Base-by-base conservation (phyloP, 345 rosid genomes). In the Triadica sebifera region DNA sequence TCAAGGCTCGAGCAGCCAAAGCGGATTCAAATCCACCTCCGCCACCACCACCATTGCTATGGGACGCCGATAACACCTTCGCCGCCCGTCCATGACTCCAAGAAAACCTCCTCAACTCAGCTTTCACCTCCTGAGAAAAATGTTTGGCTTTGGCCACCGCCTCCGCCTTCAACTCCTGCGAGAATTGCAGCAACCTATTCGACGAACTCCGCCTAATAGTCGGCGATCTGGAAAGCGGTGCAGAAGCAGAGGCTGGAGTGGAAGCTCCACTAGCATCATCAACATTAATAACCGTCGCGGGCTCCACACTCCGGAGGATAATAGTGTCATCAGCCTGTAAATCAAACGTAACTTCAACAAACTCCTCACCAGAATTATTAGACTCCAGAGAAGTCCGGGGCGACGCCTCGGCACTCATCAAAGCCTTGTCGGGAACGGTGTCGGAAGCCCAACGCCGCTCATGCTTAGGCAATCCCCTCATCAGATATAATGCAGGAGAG, bases 381-480 rank as follows among this genome's bases (percentile, higher is more conserved):
- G 3, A 83, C 89, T 16, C 15, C n/a, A 12, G 20, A 6, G 47
- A n/a, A 1, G 85, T 84, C 12, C 83, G 88, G 0, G 97, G 94
- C 16, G 97, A 93, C 0, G 85, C 78, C 0, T 81, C 85, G 3
- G 80, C 83, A 67, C 96, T 89, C 49, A 65, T 45, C 2, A 73
- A 63, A 22, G 73, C 59, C 73, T 71, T 83, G 3, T 75, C 82
- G 43, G 97, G 87, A 57, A 92, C 82, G 2, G 89, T 69, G 69
- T 95, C 98, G 2, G 97, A 89, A 22, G 90, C 89, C 99, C 99
- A 94, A 0, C 99, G 92, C 61, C 99, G 91, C 65, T 85, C 93
- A 77, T 91, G 90, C 51, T 58, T 85, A 0, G 86, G 83, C 57
- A 83, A 71, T 38, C 83, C 88, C 51, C 80, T 39, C 67, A 16